Evolutionary conservation across 441 rosid genomes (phyloP).

Genomic region (Bocquillonia castaneifolia): DNA sequence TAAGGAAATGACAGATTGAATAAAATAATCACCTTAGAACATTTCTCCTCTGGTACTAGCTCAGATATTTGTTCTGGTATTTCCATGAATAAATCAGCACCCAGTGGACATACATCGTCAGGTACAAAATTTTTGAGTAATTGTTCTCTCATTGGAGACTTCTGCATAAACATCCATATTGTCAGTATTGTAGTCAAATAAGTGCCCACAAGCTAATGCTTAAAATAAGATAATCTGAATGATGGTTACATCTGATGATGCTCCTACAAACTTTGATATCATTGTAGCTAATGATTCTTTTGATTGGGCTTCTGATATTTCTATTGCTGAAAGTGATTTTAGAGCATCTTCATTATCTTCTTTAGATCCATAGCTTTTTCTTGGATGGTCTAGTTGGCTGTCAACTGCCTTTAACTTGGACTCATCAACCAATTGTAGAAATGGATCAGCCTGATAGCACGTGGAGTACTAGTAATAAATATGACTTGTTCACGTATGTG

Average conservation of each 20-base stretch:
- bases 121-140: slow-evolving; percentile 64
- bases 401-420: slow-evolving; percentile 58
- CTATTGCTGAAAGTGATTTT: slow-evolving; percentile 48
- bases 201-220: slow-evolving; percentile 10
- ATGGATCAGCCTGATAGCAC: slow-evolving; percentile 63
- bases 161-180: slow-evolving; percentile 36
- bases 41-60: slow-evolving; percentile 27
- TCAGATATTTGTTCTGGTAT: slow-evolving; percentile 38
- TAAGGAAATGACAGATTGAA: no score
- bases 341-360: slow-evolving; percentile 67
- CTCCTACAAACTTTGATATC: slow-evolving; percentile 55
- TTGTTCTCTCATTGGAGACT: slow-evolving; percentile 43
- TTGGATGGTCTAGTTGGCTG: slow-evolving; percentile 27
- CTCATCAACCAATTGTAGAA: slow-evolving; percentile 63
- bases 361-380: slow-evolving; percentile 54
- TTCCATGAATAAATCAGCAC: slow-evolving; percentile 49
- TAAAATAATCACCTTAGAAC: slow-evolving; percentile 30
- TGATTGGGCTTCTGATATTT: slow-evolving; percentile 50
- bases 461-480: slow-evolving; percentile 8
- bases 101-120: slow-evolving; percentile 67
- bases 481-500: background rate
- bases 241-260: slow-evolving; percentile 49
- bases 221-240: slow-evolving; percentile 13
- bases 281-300: slow-evolving; percentile 52
- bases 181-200: slow-evolving; percentile 23